phyloP scores from a whole-genome alignment of 1,139 yeast species.

The Yamadazyma triangularis region DNA sequence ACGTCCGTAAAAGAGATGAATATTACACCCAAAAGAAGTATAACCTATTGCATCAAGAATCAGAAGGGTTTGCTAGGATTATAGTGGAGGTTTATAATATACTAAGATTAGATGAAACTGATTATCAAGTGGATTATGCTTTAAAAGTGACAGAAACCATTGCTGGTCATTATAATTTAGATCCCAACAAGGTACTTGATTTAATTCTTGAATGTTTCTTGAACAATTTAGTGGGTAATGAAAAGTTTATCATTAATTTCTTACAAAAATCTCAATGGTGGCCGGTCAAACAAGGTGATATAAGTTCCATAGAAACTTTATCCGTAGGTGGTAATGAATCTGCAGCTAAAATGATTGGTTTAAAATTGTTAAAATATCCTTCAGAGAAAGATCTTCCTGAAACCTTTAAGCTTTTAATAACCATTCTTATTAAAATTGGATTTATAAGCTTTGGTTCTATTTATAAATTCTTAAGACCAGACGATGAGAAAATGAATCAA shows the following conservation, averaged over 20 bases:
- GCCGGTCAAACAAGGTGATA: constrained; percentile 44
- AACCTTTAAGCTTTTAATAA: constrained; percentile 41
- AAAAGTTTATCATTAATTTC: constrained; percentile 44
- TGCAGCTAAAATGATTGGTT: constrained; percentile 55
- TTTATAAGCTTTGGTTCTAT: constrained; percentile 62
- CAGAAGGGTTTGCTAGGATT: constrained; percentile 76
- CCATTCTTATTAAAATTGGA: constrained; percentile 63
- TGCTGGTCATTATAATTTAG: constrained; percentile 76
- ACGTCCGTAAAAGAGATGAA: constrained; percentile 47
- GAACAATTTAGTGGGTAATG: constrained; percentile 40
- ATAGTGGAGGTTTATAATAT: constrained; percentile 49
- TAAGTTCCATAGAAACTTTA: constrained; percentile 23
- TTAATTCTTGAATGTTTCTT: constrained; percentile 50
- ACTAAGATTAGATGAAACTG: constrained; percentile 36
- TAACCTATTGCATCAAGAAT: constrained; percentile 72
- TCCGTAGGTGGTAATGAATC: constrained; percentile 59
- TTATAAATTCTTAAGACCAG: constrained; percentile 53
- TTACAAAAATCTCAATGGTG: constrained; percentile 60
- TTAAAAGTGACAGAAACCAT: constrained; percentile 50
- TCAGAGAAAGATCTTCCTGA: constrained; percentile 36
- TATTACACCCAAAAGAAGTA: constrained; percentile 68
- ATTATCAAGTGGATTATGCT: constrained; percentile 42
- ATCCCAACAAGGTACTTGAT: constrained; percentile 70
- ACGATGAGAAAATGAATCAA: constrained; percentile 32
- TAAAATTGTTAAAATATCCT: constrained; percentile 42